phyloP scores from a whole-genome alignment of 257 asterid genomes.

The Voacanga thouarsii region DNA sequence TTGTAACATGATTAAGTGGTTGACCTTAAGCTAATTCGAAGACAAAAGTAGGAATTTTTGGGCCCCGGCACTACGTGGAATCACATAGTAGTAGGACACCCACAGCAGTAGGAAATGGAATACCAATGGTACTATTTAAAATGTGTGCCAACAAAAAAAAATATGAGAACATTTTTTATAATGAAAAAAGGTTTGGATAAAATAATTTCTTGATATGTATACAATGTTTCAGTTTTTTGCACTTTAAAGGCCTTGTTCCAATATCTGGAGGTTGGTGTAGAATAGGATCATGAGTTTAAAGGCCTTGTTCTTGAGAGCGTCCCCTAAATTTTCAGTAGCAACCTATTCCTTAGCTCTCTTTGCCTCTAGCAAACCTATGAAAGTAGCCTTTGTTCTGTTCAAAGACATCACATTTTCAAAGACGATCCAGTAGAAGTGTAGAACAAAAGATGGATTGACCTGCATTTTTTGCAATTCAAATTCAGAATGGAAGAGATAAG shows the following conservation, averaged over 20 bases:
- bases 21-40: background rate
- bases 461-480: conserved; percentile 19
- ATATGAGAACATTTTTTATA: no score
- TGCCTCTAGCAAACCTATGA: conserved; percentile 83
- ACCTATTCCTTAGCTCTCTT: conserved; percentile 95
- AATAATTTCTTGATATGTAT: no score
- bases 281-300: no score
- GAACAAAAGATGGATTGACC: conserved; percentile 86
- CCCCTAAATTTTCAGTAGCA: conserved; percentile 95
- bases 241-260: no score
- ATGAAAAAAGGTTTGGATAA: no score
- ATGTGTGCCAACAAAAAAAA: no score
- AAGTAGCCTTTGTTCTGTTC: conserved; percentile 93
- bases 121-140: no score
- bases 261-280: no score
- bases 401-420: conserved; percentile 95
- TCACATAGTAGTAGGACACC: background rate
- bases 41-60: background rate
- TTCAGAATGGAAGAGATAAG: background rate
- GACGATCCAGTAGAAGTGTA: conserved; percentile 97
- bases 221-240: no score
- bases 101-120: background rate
- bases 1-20: background rate
- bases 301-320: conserved; percentile 67
- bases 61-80: background rate